phyloP scores from a whole-genome alignment of 805 yeast genomes.

The Metschnikowia kunwiensis region DNA sequence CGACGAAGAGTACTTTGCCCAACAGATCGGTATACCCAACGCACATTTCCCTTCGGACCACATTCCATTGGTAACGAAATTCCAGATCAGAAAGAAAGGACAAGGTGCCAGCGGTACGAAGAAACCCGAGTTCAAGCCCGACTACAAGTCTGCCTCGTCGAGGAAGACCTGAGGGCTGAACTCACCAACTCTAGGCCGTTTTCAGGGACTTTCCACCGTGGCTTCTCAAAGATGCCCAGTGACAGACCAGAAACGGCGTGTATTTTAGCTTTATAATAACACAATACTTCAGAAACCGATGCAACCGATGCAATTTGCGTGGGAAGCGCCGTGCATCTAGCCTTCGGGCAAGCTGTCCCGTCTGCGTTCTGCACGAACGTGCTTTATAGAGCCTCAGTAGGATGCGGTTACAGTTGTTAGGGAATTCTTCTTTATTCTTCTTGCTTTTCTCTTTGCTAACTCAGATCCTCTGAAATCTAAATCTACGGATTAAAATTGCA shows the following conservation, averaged over 20 bases:
- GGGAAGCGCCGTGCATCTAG: too few species aligned
- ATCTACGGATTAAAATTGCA: too few species aligned
- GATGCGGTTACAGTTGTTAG: too few species aligned
- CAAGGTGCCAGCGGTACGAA: slow-evolving; percentile 21
- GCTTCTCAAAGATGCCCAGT: too few species aligned
- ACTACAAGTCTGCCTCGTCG: slow-evolving; percentile 40
- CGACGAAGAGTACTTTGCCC: slow-evolving; percentile 71
- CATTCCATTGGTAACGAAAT: slow-evolving; percentile 77
- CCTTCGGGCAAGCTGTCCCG: too few species aligned
- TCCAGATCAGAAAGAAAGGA: slow-evolving; percentile 59
- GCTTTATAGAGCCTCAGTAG: too few species aligned
- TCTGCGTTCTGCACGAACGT: too few species aligned
- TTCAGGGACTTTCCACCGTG: neutral
- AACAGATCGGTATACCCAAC: slow-evolving; percentile 89
- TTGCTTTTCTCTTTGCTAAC: too few species aligned
- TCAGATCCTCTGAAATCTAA: too few species aligned
- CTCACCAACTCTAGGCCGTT: slow-evolving; percentile 2
- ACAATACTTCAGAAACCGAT: slow-evolving; percentile 2
- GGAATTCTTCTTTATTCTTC: too few species aligned
- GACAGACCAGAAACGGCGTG: slow-evolving; percentile 10
- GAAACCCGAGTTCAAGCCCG: slow-evolving; percentile 45
- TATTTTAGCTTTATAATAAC: slow-evolving; percentile 15
- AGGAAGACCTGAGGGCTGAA: slow-evolving; percentile 33
- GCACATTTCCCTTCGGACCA: slow-evolving; percentile 94
- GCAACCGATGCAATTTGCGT: too few species aligned